Evolutionary conservation across 1,139 yeast genomes (phyloP).

Genomic region (Candida glucosophila): DNA sequence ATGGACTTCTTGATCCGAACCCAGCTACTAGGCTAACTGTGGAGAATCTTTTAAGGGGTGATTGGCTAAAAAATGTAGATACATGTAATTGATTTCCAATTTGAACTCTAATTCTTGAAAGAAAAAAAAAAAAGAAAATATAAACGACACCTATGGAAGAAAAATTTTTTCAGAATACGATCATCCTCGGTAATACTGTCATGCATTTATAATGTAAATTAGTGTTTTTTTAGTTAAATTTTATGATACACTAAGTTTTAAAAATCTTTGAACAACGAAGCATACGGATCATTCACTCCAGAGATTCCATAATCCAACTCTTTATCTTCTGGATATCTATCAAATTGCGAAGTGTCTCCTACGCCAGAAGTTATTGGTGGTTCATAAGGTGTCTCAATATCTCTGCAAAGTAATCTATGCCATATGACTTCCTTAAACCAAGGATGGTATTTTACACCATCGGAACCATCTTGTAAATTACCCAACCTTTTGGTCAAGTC

Average conservation of each 20-base stretch:
- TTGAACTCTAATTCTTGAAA: too few relatives aligned
- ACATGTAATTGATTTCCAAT: too few relatives aligned
- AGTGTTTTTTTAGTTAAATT: background rate
- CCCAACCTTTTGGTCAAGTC: slow-evolving; percentile 87
- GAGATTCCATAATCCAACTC: slow-evolving; percentile 67
- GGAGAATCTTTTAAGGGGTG: slow-evolving; percentile 32
- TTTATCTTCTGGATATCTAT: slow-evolving; percentile 90
- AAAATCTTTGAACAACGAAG: slow-evolving; percentile 66
- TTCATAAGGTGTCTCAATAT: slow-evolving; percentile 95
- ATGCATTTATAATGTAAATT: too few relatives aligned
- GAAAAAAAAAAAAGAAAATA: too few relatives aligned
- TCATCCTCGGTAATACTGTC: too few relatives aligned
- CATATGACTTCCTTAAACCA: slow-evolving; percentile 96
- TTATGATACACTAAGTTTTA: slow-evolving; percentile 16
- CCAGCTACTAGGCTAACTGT: slow-evolving; percentile 39
- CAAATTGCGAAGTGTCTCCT: slow-evolving; percentile 91
- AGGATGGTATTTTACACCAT: slow-evolving; percentile 80
- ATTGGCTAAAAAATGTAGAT: slow-evolving; percentile 46
- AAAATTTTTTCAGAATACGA: too few relatives aligned
- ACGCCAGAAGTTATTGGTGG: slow-evolving; percentile 97
- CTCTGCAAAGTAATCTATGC: slow-evolving; percentile 82
- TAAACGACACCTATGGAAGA: too few relatives aligned
- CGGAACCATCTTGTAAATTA: slow-evolving; percentile 80
- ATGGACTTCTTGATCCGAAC: slow-evolving; percentile 50
- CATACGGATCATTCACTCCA: slow-evolving; percentile 74